Evolutionary conservation across 2,329 filamentous ascomycete genomes (phyloP).

Genomic region (Pyricularia pennisetigena): DNA sequence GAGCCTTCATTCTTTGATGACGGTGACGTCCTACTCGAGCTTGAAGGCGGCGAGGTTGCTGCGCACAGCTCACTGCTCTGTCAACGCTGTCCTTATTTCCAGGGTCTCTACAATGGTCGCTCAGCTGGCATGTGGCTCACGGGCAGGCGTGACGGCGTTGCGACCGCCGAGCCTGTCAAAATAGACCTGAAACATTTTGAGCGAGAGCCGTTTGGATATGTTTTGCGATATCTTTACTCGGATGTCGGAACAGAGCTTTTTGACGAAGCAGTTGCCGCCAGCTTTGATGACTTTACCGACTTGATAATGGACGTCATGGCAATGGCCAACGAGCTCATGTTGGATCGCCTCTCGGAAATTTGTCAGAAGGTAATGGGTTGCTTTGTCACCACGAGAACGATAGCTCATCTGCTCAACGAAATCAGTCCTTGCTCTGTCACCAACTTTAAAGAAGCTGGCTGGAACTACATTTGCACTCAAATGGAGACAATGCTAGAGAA

Average conservation of each 20-base stretch:
- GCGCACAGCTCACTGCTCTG: constrained; percentile 75
- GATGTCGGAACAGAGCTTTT: constrained; percentile 77
- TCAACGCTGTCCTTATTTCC: constrained; percentile 83
- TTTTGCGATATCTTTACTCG: constrained; percentile 73
- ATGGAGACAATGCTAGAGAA: constrained; percentile 90
- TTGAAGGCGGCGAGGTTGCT: constrained; percentile 61
- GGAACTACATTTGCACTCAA: constrained; percentile 88
- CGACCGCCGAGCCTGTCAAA: constrained; percentile 36
- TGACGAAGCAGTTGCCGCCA: constrained; percentile 58
- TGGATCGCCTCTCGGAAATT: constrained; percentile 80
- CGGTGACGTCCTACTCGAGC: constrained; percentile 68
- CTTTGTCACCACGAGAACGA: constrained; percentile 79
- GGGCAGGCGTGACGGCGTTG: constrained; percentile 43
- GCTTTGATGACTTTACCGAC: constrained; percentile 78
- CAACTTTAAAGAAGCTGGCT: constrained; percentile 76
- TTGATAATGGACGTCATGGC: constrained; percentile 85
- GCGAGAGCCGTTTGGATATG: constrained; percentile 62
- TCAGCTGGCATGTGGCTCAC: constrained; percentile 78
- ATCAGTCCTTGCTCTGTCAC: constrained; percentile 75
- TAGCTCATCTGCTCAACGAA: constrained; percentile 75
- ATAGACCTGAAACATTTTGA: constrained; percentile 80
- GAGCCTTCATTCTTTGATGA: constrained; percentile 64
- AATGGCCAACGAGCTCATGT: constrained; percentile 89
- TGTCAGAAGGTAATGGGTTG: constrained; percentile 78
- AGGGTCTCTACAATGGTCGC: constrained; percentile 81